Conservation (phyloP, 768 basidiomycete genomes). For the Tephrocybe sp. region DNA sequence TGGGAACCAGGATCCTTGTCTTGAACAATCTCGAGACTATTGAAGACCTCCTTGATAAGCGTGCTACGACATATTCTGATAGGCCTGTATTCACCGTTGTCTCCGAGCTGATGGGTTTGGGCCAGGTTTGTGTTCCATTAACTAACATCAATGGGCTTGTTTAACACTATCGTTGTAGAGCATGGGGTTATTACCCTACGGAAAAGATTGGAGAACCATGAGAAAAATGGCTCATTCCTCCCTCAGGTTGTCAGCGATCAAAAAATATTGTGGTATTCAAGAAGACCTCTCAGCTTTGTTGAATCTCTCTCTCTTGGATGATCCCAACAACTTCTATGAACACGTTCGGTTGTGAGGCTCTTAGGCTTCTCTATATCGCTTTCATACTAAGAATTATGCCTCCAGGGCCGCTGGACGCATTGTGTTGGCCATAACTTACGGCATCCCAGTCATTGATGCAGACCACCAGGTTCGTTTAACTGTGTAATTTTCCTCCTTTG, state of each 20-base stretch:
- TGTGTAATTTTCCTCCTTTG: no score
- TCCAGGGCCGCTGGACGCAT: not conserved
- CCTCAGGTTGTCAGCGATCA: constrained; percentile 28
- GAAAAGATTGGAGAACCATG: constrained; percentile 11
- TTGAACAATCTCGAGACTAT: no score
- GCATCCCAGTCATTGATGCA: not conserved
- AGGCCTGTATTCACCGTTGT: no score
- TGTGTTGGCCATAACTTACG: not conserved
- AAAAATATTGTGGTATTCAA: constrained; percentile 30
- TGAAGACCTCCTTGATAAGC: no score
- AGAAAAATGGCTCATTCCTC: constrained; percentile 28
- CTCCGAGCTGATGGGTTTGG: not conserved
- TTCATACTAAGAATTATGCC: not conserved
- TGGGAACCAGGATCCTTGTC: no score
- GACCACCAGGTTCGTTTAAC: not conserved
- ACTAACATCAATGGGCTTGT: no score
- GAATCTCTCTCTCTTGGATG: not conserved
- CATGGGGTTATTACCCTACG: constrained; percentile 20
- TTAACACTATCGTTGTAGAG: no score
- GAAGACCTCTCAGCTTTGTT: constrained; percentile 15
- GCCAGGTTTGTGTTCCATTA: not conserved
- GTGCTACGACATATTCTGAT: no score
- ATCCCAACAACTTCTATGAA: not conserved
- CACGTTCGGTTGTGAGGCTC: not conserved
- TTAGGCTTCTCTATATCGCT: not conserved